These are phyloP conservation scores for Lecanicillium sp. DNA, from an alignment of 2,329 filamentous ascomycete genomes.

Conservation along the genomic window DNA sequence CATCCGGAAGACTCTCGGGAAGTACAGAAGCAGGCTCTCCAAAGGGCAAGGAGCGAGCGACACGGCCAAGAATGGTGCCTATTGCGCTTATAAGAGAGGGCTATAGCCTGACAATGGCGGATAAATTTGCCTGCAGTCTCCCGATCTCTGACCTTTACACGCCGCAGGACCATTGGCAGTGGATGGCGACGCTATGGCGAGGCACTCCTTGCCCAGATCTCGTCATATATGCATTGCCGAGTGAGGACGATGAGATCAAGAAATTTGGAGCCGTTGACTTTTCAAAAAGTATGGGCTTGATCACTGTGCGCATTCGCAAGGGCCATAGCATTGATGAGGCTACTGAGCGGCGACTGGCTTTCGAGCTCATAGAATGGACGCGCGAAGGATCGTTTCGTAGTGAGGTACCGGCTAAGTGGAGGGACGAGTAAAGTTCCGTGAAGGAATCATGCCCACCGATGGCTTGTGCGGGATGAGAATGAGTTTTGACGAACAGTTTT, in stretches of 20 bases:
- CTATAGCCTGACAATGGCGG: constrained; percentile 73
- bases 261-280: constrained; percentile 47
- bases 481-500: no score
- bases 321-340: constrained; percentile 53
- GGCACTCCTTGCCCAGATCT: constrained; percentile 77
- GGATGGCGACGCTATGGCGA: constrained; percentile 92
- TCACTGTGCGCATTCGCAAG: constrained; percentile 44
- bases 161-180: constrained; percentile 91
- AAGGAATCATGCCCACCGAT: no score
- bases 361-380: constrained; percentile 84
- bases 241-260: constrained; percentile 26
- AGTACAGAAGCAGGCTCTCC: constrained; percentile 7
- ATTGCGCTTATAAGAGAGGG: constrained; percentile 69
- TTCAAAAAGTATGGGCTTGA: constrained; percentile 38
- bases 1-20: not conserved
- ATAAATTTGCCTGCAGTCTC: constrained; percentile 65
- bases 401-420: constrained; percentile 14
- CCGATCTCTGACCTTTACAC: constrained; percentile 72
- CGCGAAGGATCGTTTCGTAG: constrained; percentile 36
- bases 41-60: constrained; percentile 9
- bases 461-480: no score
- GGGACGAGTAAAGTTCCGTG: constrained; percentile 10
- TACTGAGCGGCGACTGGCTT: constrained; percentile 66
- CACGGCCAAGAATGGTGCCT: constrained; percentile 49
- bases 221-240: constrained; percentile 56